Percentiles rank a stretch among this genome's conserved stretches.
Evolutionary conservation across 1,284 basidiomycete species (phyloP).

Genomic region (Mrakiaceae sp.): DNA sequence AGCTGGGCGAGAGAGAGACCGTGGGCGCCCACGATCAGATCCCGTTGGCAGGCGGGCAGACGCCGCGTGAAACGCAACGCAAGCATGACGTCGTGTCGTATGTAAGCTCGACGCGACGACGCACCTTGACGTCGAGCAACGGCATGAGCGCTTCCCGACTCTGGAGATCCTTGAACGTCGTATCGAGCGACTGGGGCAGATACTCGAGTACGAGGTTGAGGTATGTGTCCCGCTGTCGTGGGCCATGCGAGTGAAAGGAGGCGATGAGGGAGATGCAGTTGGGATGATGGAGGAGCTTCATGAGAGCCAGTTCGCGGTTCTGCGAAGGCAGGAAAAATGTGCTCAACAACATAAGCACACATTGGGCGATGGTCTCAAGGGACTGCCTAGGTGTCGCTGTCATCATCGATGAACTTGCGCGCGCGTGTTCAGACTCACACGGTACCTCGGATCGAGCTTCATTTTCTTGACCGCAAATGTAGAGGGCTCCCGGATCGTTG

Average conservation of each 20-base stretch:
- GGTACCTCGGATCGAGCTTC: conserved; percentile 98
- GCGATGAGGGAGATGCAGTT: conserved; percentile 96
- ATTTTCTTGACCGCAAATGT: conserved; percentile 95
- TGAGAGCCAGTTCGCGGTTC: conserved; percentile 99
- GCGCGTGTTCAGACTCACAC: conserved; percentile 47
- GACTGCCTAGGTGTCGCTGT: too few relatives aligned
- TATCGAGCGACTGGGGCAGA: conserved; percentile 97
- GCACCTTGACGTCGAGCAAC: conserved; percentile 77
- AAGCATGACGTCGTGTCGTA: too few relatives aligned
- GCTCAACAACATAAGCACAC: too few relatives aligned
- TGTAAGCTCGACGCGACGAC: neutral
- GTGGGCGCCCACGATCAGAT: neutral
- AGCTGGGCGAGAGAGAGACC: conserved; percentile 31
- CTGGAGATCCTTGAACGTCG: conserved; percentile 93
- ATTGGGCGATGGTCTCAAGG: too few relatives aligned
- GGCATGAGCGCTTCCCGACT: conserved; percentile 99
- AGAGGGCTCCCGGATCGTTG: too few relatives aligned
- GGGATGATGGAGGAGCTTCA: conserved; percentile 92
- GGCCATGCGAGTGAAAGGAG: conserved; percentile 98
- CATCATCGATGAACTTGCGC: too few relatives aligned
- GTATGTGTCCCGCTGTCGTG: conserved; percentile 49
- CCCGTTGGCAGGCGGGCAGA: too few relatives aligned
- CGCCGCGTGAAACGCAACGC: too few relatives aligned
- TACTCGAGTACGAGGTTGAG: conserved; percentile 98
- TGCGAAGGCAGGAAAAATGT: conserved; percentile 28